Base-by-base conservation (phyloP, 2,329 filamentous ascomycete genomes). In the Fusarium sp. region DNA sequence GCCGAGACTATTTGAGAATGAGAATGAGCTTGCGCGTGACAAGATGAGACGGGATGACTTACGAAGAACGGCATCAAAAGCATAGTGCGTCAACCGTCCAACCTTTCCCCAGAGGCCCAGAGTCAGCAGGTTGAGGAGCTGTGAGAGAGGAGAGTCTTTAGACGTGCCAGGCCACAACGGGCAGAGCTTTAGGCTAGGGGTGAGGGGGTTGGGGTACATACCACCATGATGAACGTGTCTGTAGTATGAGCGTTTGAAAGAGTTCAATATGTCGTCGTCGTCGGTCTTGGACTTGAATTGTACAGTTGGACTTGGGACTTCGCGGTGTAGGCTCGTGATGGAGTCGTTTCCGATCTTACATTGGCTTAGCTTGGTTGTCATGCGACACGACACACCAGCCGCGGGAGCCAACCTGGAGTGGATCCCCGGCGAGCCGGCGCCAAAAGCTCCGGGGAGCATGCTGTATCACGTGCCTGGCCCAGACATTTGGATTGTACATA, bases 1-100 rank as follows among this genome's bases (percentile, higher is more conserved):
- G 95, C 92, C 72, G 95, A 99, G 77, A 99, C 91, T 96, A 57
- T 21, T 9, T n/a, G 1, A 43, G 25, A 19, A 48, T n/a, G 1
- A 43, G 25, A 19, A 48, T 69, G 49, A 59, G 56, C 14, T 17
- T 27, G 25, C 7, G 21, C 23, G 15, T 6, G 9, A 14, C 11
- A n/a, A 11, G 17, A 42, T 9, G 3, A 14, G n/a, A 13, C 2
- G 10, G 6, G 25, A 36, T 38, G 38, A 82, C 90, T 71, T 86
- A 95, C 92, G 82, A 71, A 98, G 87, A 69, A 98, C 92, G 65
- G 94, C 94, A 79, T 98, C 94, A 77, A 98, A 94, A 73, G 93
- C 92, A 82, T 96, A 97, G 81, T 98, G 94, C 76, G 91, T 91
- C 72, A 98, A 80, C 78, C 90, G 89, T 82, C 93, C 94, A 79